Evolutionary conservation across 2,329 filamentous ascomycete genomes (phyloP), one percentile per base, ranked within the genome.

Genomic region (Clonostachys rosea): DNA sequence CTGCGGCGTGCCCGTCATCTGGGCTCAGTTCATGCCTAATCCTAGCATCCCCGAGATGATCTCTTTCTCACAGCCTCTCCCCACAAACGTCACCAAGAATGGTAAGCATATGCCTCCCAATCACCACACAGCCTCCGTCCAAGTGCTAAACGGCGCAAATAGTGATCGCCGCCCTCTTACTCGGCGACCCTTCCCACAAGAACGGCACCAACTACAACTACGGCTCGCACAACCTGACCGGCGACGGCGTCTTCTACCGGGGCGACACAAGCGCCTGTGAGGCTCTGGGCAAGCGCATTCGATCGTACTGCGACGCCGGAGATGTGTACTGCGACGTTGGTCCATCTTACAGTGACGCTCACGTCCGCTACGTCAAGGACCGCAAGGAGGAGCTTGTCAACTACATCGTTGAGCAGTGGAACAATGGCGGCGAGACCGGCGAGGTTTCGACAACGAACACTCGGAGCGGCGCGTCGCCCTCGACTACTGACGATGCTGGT

Each of bases 281-380:
- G 37, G 42, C 49, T 11, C 54, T 56, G 37, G 54, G 55, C 13
- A 37, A 47, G 49, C 56, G 53, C 18, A 54, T 58, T 40, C 49
- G 49, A n/a, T 54, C 56, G 9, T 58, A 52, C 48, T 58, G 56
- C 50, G 54, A 58, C 48, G 42, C 43, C 2, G 54, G 55, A 30
- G 61, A 64, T 36, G 45, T 54, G 18, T 61, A 54, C 46, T 57
- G 56, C 34, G 56, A 55, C 46, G 36, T 52, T 1, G 60, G 55
- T 11, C 24, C 24, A 10, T 43, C 46, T 20, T 44, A 43, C 39
- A 45, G 48, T 44, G 30, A 47, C 42, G 36, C 40, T 48, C 56
- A 54, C 46, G 48, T 50, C n/a, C 49, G 50, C n/a, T 64, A 64
- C 34, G 48, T 55, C 17, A 33, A 3, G 24, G 45, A 41, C 13